Conservation (phyloP, 2,329 filamentous ascomycete genomes). For the Alternaria angustiovoidea region DNA sequence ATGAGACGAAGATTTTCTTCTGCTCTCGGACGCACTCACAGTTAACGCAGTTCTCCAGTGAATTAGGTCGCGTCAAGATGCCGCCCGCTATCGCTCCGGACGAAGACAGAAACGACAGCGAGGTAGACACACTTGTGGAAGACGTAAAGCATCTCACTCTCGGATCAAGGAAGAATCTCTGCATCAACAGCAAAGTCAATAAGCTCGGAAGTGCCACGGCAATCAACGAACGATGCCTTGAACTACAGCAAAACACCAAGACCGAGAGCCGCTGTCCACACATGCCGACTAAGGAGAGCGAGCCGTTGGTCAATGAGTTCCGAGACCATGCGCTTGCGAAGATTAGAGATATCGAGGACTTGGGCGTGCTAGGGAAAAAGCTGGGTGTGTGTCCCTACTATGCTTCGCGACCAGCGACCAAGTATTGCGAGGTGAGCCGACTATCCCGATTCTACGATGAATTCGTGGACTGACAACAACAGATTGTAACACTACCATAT, state of each 20-base stretch:
- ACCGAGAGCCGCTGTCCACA: conserved; percentile 76
- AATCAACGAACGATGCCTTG: conserved; percentile 92
- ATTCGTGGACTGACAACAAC: conserved; percentile 17
- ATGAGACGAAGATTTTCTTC: conserved; percentile 86
- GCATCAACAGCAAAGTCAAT: conserved; percentile 85
- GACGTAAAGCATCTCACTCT: conserved; percentile 81
- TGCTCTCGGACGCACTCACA: conserved; percentile 94
- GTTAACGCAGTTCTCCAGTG: conserved; percentile 84
- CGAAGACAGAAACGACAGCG: conserved; percentile 12
- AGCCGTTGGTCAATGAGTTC: conserved; percentile 77
- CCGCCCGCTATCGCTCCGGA: conserved; percentile 69
- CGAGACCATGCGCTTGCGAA: conserved; percentile 84
- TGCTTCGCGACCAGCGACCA: conserved; percentile 85
- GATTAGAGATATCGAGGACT: conserved; percentile 92
- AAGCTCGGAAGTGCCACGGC: conserved; percentile 74
- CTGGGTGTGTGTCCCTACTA: conserved; percentile 94
- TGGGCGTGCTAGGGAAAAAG: conserved; percentile 78
- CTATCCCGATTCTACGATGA: background rate
- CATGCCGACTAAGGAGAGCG: conserved; percentile 78
- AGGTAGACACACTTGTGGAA: conserved; percentile 57
- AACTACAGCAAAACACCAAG: conserved; percentile 77
- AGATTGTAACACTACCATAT: conserved; percentile 91
- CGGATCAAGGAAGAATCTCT: conserved; percentile 85
- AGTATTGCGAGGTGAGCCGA: conserved; percentile 71
- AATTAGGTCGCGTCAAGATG: conserved; percentile 79